Percentiles rank a stretch among this genome's conserved stretches.
These are phyloP conservation scores for Conidiobolus incongruus DNA, from an alignment of 371 early-diverging fungal species.

Conservation along the genomic window DNA sequence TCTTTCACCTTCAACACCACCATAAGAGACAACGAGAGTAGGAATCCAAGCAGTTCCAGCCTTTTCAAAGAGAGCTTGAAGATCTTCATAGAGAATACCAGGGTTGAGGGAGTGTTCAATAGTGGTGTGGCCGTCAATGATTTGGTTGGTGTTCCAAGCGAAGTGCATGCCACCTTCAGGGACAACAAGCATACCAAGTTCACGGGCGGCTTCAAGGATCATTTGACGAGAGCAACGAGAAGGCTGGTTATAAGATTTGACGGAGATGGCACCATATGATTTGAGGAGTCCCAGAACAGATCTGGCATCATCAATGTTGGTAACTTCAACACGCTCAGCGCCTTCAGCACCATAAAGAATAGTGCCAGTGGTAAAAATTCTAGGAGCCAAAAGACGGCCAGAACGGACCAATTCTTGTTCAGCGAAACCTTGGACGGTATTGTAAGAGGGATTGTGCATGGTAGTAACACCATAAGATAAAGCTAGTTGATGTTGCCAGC, in stretches of 20 bases:
- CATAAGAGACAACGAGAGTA: not conserved
- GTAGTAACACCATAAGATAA: not conserved
- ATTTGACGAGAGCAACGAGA: not conserved
- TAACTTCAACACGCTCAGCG: not conserved
- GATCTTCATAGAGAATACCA: not conserved
- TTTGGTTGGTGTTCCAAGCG: not conserved
- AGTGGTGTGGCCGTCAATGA: constrained; percentile 1
- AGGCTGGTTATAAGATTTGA: constrained; percentile 1
- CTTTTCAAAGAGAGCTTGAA: not conserved
- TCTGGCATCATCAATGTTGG: not conserved
- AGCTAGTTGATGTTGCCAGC: not conserved
- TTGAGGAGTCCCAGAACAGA: too few species aligned
- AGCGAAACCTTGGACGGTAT: not conserved
- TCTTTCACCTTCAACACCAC: constrained; percentile 1
- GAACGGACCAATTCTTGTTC: not conserved
- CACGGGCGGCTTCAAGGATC: not conserved
- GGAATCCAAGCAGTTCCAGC: not conserved
- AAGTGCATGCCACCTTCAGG: too few species aligned
- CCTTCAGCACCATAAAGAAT: not conserved
- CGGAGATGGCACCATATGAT: not conserved
- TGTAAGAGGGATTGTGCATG: not conserved
- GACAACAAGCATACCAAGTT: not conserved
- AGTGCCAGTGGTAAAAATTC: not conserved
- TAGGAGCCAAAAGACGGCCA: not conserved
- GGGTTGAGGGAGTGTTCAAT: not conserved